Percentiles rank a stretch among this genome's conserved stretches.
Evolutionary conservation across 2,329 filamentous ascomycete species (phyloP).

Genomic region (Exophiala viscosa): DNA sequence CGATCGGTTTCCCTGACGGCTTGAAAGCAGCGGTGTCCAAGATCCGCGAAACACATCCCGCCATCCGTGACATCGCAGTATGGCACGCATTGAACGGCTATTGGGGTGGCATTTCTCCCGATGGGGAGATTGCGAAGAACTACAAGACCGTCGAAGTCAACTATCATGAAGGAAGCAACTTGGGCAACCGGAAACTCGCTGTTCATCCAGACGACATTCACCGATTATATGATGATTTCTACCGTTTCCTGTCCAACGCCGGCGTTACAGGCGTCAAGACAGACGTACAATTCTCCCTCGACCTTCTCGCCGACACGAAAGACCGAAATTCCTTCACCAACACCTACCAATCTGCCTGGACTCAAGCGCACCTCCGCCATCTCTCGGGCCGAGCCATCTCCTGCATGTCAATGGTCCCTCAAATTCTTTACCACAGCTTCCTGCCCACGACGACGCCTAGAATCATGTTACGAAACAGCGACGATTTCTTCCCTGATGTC

Average conservation of each 20-base stretch:
- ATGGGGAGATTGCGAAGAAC: slow-evolving; percentile 65
- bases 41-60: slow-evolving; percentile 66
- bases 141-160: slow-evolving; percentile 69
- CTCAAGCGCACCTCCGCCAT: slow-evolving; percentile 68
- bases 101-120: slow-evolving; percentile 80
- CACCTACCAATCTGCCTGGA: slow-evolving; percentile 83
- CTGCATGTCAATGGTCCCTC: slow-evolving; percentile 90
- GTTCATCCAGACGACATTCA: slow-evolving; percentile 70
- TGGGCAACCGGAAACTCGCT: slow-evolving; percentile 62
- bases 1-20: slow-evolving; percentile 72
- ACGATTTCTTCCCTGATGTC: slow-evolving; percentile 82
- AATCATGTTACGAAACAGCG: slow-evolving; percentile 78
- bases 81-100: slow-evolving; percentile 90
- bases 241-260: slow-evolving; percentile 67
- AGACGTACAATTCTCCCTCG: slow-evolving; percentile 86
- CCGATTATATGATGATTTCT: slow-evolving; percentile 87
- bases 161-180: slow-evolving; percentile 49
- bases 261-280: slow-evolving; percentile 89
- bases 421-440: slow-evolving; percentile 80
- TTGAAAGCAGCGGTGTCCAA: slow-evolving; percentile 66
- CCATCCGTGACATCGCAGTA: slow-evolving; percentile 79
- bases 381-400: slow-evolving; percentile 77
- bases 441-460: slow-evolving; percentile 65
- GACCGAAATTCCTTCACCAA: slow-evolving; percentile 68
- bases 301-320: slow-evolving; percentile 65